Evolutionary conservation across 371 early-diverging fungal species (phyloP), one percentile per base, ranked within the genome.

Genomic region (Dipsacomyces acuminosporus): DNA sequence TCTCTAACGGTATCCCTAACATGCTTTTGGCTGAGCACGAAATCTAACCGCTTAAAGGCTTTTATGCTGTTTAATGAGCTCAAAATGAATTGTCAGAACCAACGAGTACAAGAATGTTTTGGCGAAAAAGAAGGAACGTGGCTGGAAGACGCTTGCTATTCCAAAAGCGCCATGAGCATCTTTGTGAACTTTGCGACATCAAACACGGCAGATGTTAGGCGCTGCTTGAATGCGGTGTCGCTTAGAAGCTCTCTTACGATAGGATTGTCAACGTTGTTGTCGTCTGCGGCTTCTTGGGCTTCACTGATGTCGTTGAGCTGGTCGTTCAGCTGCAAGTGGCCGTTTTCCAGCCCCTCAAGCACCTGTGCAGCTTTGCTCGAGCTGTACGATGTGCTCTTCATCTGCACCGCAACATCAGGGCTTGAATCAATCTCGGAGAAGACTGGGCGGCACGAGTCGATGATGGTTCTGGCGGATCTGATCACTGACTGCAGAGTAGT

Each of bases 1-100:
- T 97, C 67, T 87, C 80, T 48, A 89, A 95, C 63, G 93, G 94
- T 30, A 90, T 97, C 51, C 93, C 98, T 50, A 97, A 97, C 76
- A 96, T 97, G 96, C 80, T 97, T 14, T 78, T 97, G 33, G 89
- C 87, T 36, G 98, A 96, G 59, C 87, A 85, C 49, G 98, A 97
- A 76, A 88, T 95, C 47, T 93, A 84, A 41, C n/a, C n/a, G n/a
- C n/a, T n/a, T n/a, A n/a, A 19, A 41, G 20, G 13, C 14, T 34
- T 34, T 34, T 34, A 8, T 38, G 8, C 38, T 11, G 38, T 38
- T 38, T 38, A 5, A 38, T 15, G 17, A 38, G 17, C n/a, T n/a
- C n/a, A n/a, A n/a, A n/a, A n/a, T n/a, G n/a, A n/a, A n/a, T n/a
- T n/a, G n/a, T n/a, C n/a, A n/a, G n/a, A n/a, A n/a, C n/a, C n/a